Conservation (phyloP, 805 yeast species). For the Wickerhamomyces rabaulensis region DNA sequence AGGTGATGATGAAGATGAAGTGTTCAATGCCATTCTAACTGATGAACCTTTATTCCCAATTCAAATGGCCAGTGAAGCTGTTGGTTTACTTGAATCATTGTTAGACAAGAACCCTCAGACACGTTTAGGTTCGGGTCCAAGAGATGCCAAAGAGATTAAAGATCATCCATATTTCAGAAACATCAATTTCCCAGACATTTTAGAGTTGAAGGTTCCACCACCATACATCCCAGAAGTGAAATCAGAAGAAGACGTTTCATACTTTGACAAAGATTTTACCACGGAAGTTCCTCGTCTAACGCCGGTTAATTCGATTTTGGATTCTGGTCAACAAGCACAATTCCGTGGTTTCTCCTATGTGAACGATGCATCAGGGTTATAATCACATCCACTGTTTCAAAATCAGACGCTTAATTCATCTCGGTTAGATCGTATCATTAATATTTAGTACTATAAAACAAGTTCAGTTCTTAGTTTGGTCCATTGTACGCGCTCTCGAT, state of each 20-base stretch:
- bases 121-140: slow-evolving; percentile 79
- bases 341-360: slow-evolving; percentile 95
- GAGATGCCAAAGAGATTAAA: slow-evolving; percentile 92
- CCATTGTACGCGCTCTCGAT: not conserved
- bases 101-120: slow-evolving; percentile 81
- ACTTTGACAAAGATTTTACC: slow-evolving; percentile 93
- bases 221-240: slow-evolving; percentile 87
- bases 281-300: slow-evolving; percentile 92
- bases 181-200: slow-evolving; percentile 83
- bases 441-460: not conserved
- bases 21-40: slow-evolving; percentile 90
- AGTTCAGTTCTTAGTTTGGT: not conserved
- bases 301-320: slow-evolving; percentile 84
- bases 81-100: slow-evolving; percentile 85
- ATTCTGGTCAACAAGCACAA: slow-evolving; percentile 88
- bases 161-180: slow-evolving; percentile 90
- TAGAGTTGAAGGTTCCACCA: slow-evolving; percentile 66
- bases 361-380: slow-evolving; percentile 47
- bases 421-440: not conserved
- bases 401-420: not conserved
- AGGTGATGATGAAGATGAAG: slow-evolving; percentile 96
- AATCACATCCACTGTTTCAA: no score
- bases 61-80: slow-evolving; percentile 96
- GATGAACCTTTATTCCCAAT: slow-evolving; percentile 97
- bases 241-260: slow-evolving; percentile 85